Evolutionary conservation across 1,284 basidiomycete species (phyloP), one percentile per base, ranked within the genome.

Genomic region (Sphaerobolus stellatus): DNA sequence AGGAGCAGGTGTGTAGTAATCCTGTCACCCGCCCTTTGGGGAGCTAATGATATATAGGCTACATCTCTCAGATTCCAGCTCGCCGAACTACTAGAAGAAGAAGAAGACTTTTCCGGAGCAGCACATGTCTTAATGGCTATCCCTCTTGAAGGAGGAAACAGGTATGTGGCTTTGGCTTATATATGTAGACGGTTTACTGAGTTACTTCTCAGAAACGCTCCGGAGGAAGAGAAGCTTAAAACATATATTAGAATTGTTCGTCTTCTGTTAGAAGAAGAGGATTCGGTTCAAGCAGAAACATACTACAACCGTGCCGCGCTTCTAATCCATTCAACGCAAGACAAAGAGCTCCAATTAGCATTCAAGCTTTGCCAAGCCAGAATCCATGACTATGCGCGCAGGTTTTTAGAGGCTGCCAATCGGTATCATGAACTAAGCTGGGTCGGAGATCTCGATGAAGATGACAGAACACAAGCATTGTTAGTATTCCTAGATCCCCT

Each of bases 221-320:
- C 87, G 9, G 92, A 95, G 67, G 83, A 86, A 57, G 92, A 94
- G 58, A 97, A 94, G 72, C 83, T 98, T 30, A 82, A 82, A 20
- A 82, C 97, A 40, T 96, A 98, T 68, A 88, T 99, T 58, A 89
- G 94, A 53, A 97, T 99, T 61, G 91, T 98, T 33, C 87, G 96
- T 20, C 80, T 99, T 4, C 80, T 96, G n/a, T 81, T 99, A 33
- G 95, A 98, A 76, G 95, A 97, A 38, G 92, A 94, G 66, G 92
- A 97, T 64, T 90, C 90, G 1, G 89, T 93, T 0, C 90, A 92
- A 68, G 97, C 97, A 34, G 96, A 99, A 68, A 90, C 91, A 5
- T 98, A 94, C 71, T 94, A 97, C 69, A 96, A 95, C 65, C 90
- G 96, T 50, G 96, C 97, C n/a, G 90, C 91, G 9, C 80, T 94